Percentiles rank a stretch among this genome's conserved stretches.
These are phyloP conservation scores for Puccinia hordei DNA, from an alignment of 1,284 basidiomycete species.

Conservation along the genomic window DNA sequence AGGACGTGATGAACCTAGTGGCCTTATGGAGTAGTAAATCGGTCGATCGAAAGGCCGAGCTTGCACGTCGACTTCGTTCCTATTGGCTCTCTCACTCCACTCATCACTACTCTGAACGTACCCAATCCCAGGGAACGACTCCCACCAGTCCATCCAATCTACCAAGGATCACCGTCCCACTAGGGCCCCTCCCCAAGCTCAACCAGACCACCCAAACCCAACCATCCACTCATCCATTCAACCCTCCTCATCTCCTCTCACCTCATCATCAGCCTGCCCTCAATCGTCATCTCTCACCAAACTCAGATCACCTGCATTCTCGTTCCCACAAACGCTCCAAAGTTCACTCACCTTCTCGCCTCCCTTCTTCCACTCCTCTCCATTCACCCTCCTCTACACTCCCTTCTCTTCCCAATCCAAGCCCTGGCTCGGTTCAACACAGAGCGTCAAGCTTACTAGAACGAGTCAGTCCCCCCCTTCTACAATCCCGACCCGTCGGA, in stretches of 20 bases:
- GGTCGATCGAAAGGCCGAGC: constrained; percentile 11
- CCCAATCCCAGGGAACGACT: neutral
- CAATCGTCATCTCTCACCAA: neutral
- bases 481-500: too few species aligned
- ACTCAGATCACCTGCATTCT: neutral
- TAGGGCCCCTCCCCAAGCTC: neutral
- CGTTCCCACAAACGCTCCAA: constrained; percentile 5
- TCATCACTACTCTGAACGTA: neutral
- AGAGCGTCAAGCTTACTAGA: constrained; percentile 26
- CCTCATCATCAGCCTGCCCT: neutral
- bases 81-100: neutral
- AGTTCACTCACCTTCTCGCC: neutral
- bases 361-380: neutral
- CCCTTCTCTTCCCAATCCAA: neutral
- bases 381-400: neutral
- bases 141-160: neutral
- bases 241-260: neutral
- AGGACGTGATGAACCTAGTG: constrained; percentile 42
- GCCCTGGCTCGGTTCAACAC: neutral
- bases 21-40: constrained; percentile 41
- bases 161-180: neutral
- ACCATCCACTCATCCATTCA: neutral
- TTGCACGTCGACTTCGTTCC: neutral
- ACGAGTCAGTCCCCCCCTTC: constrained; percentile 32
- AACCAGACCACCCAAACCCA: neutral